Evolutionary conservation across 1,284 basidiomycete genomes (phyloP), one percentile per base, ranked within the genome.

Genomic region (Cutaneotrichosporon sp.): DNA sequence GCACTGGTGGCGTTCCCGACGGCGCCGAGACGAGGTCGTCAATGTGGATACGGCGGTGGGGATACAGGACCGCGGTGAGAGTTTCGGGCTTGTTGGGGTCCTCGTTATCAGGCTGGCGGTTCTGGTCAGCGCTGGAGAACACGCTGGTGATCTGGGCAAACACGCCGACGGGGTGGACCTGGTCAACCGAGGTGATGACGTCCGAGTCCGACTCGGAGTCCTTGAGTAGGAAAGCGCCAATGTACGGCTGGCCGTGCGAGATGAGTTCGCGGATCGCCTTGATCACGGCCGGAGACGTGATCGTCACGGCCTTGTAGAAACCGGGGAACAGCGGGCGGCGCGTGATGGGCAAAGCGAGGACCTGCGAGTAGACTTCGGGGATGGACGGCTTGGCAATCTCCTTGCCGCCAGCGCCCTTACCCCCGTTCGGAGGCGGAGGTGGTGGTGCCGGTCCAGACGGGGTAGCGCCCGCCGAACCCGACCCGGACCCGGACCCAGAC

Each of bases 141-240:
- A 94, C 87, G 63, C 88, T 92, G 1, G 94, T 97, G 58, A 98
- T 92, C 77, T 98, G 94, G 3, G 92, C 92, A 70, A 98, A 97
- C 9, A 98, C 92, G 56, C 96, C 96, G 51, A 97, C 90, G 4
- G 84, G 82, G 75, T 97, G 90, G 3, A 98, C 91, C 56, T 90
- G 85, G 74, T 88, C 83, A 48, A 90, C 75, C 67, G 88, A 86
- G 58, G 87, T 88, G 66, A 97, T 96, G 54, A 94, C 83, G 73
- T 98, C 96, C 65, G 86, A 87, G 74, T 98, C 94, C 53, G 86
- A 81, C 62, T 91, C 84, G 62, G 92, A 89, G 72, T 97, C 92
- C 78, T 97, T 97, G 67, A 97, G 84, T 39, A 98, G 76, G 80
- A 98, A 98, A 21, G 94, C 96, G 54, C 96, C 94, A 56, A 99